Base-by-base conservation (phyloP, 371 early-diverging fungal genomes). In the Chytridium lagenaria region DNA sequence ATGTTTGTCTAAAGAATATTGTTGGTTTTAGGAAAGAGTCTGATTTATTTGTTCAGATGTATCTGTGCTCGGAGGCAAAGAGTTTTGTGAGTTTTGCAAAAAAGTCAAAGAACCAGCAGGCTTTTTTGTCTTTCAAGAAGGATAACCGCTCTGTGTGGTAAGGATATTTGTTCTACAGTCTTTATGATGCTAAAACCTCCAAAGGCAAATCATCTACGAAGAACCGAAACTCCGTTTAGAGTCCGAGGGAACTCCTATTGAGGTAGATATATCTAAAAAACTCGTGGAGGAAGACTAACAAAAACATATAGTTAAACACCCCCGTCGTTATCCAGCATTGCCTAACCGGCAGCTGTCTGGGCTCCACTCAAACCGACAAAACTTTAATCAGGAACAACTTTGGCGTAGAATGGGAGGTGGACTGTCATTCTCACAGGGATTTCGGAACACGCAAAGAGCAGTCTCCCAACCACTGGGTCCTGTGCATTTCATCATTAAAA, bases 361-460 rank as follows among this genome's bases (percentile, higher is more conserved):
- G 77, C 15, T 80, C 81, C 33, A 78, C 73, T 39, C 3, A 36
- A 7, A 28, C 55, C 16, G 26, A 67, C 1, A 64, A 50, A 34
- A 73, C 73, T 34, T 40, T 72, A 55, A 73, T 77, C 44, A 44
- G 77, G 77, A 80, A 75, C 68, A 74, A 77, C 57, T 80, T 76
- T 68, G 81, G 81, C 1, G 67, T 75, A 2, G 81, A 80, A 52
- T 74, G 55, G 38, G 81, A 80, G 39, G 81, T 80, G 12, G 78
- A 74, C 33, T 76, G 77, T 55, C 71, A 73, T 68, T 37, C 68
- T 16, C 57, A 71, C 30, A 23, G 40, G 37, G 70, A 74, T 49
- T 51, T 33, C 67, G 76, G 76, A 34, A 71, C 71, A 3, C 36
- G 76, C 7, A 33, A 38, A 5, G 70, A 74, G 55, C 55, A 44